Evolutionary conservation across 441 rosid species (phyloP), one percentile per base, ranked within the genome.

Genomic region (Brassica balearica): DNA sequence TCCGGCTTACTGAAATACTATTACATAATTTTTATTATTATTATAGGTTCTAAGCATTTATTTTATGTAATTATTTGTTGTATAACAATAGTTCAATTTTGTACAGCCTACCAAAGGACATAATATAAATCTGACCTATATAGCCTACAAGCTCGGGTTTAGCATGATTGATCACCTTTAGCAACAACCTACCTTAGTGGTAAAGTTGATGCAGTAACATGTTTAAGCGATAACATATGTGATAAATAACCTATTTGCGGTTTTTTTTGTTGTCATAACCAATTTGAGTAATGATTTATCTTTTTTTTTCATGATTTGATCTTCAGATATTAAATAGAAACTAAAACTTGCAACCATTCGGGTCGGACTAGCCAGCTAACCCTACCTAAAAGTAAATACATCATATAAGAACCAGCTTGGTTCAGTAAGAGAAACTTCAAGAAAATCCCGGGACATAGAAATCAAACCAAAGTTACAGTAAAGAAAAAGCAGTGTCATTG

Each of bases 61-160:
- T 73, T 46, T 9, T 34, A 73, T 73, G 71, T 68, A 67, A 60
- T 11, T 73, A 62, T 15, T 67, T 73, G 69, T 78, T 77, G 76
- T 70, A 70, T 71, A 2, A 71, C 76, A 71, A 41, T 77, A 72
- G 81, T 46, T 43, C 55, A 43, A 56, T 71, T 55, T 53, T 77
- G 58, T 69, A 76, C 6, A 68, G 38, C 11, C 20, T 29, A 61
- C 55, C 43, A 32, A 76, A 9, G 34, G 43, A 27, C 64, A 61
- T 34, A 48, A 67, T 55, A 51, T n/a, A 32, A 14, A 75, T 5
- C 25, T 12, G 46, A 20, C 36, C 46, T 73, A 64, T 73, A 32
- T 20, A 73, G 19, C 53, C 22, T 72, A 61, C 20, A 10, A 66
- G 60, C 34, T 73, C 69, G 8, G 32, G 32, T 72, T 62, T 62